These are phyloP conservation scores for Aspergillus biplanus DNA, from an alignment of 495 filamentous ascomycete genomes.

Conservation along the genomic window DNA sequence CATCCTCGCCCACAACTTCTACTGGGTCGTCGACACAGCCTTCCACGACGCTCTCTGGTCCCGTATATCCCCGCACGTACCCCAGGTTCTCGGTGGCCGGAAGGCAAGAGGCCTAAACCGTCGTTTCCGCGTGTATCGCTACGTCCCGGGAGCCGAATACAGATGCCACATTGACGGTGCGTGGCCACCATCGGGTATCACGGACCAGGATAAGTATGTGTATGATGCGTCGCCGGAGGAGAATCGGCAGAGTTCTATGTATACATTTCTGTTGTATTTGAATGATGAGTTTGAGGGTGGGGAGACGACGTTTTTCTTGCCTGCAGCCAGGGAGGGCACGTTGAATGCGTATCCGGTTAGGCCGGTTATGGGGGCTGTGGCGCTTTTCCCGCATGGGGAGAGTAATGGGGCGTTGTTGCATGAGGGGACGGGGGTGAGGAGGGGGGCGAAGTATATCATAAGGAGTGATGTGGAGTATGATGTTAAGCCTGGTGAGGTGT, in stretches of 20 bases:
- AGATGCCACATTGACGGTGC: slow-evolving; percentile 45
- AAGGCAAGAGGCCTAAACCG: slow-evolving; percentile 40
- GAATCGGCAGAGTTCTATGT: slow-evolving; percentile 44
- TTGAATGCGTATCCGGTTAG: slow-evolving; percentile 44
- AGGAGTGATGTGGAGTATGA: slow-evolving; percentile 46
- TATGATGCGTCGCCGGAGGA: slow-evolving; percentile 43
- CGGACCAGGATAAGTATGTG: slow-evolving; percentile 38
- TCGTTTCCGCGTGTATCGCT: slow-evolving; percentile 45
- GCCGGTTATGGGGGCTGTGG: slow-evolving; percentile 47
- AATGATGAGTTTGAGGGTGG: slow-evolving; percentile 48
- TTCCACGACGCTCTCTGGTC: slow-evolving; percentile 47
- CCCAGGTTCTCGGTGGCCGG: slow-evolving; percentile 36
- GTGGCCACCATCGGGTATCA: slow-evolving; percentile 44
- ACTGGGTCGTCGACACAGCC: slow-evolving; percentile 43
- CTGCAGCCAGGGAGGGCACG: slow-evolving; percentile 37
- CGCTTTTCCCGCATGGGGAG: slow-evolving; percentile 45
- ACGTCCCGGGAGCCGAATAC: slow-evolving; percentile 45
- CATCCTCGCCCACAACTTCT: slow-evolving; percentile 48
- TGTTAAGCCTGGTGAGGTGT: slow-evolving; percentile 23
- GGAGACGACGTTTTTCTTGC: slow-evolving; percentile 46
- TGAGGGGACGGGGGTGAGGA: slow-evolving; percentile 43
- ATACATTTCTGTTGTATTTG: slow-evolving; percentile 44
- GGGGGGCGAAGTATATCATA: slow-evolving; percentile 47
- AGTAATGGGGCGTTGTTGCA: slow-evolving; percentile 43
- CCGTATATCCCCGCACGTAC: slow-evolving; percentile 37